Evolutionary conservation across 495 filamentous ascomycete species (phyloP).

Genomic region (Jackrogersella multiformis): DNA sequence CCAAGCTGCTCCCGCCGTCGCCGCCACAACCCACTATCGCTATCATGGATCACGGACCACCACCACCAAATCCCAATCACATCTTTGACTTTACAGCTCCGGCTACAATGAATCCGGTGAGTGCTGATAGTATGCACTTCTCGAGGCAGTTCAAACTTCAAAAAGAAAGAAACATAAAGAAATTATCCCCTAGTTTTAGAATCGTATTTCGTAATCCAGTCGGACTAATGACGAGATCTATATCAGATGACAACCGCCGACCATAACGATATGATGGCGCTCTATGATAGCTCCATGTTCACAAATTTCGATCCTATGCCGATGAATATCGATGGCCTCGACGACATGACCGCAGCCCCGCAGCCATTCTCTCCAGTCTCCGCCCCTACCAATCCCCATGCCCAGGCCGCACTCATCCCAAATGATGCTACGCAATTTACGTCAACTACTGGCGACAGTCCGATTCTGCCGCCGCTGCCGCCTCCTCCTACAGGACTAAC

Average conservation of each 20-base stretch:
- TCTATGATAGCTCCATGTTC: slow-evolving; percentile 52
- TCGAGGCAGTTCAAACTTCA: background rate
- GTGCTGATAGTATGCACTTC: slow-evolving; percentile 27
- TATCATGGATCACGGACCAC: slow-evolving; percentile 53
- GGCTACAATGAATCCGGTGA: slow-evolving; percentile 41
- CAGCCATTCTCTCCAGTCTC: slow-evolving; percentile 36
- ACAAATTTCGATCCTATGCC: slow-evolving; percentile 50
- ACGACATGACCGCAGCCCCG: slow-evolving; percentile 37
- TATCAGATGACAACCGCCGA: slow-evolving; percentile 46
- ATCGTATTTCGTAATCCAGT: background rate
- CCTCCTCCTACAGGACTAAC: slow-evolving; percentile 50
- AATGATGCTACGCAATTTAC: slow-evolving; percentile 39
- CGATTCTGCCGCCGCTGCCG: slow-evolving; percentile 60
- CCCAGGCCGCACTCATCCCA: slow-evolving; percentile 35
- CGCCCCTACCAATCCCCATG: slow-evolving; percentile 29
- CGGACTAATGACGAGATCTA: slow-evolving; percentile 33
- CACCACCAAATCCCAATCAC: slow-evolving; percentile 42
- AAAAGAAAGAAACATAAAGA: no score
- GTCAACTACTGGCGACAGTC: slow-evolving; percentile 38
- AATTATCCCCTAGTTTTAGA: slow-evolving; percentile 1
- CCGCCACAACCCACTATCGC: slow-evolving; percentile 31
- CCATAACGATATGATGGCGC: slow-evolving; percentile 51
- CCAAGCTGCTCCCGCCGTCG: slow-evolving; percentile 25
- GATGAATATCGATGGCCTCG: slow-evolving; percentile 49
- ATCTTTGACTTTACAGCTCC: slow-evolving; percentile 47